Base-by-base conservation (phyloP, 1,139 yeast genomes). In the Taiozyma sp. region DNA sequence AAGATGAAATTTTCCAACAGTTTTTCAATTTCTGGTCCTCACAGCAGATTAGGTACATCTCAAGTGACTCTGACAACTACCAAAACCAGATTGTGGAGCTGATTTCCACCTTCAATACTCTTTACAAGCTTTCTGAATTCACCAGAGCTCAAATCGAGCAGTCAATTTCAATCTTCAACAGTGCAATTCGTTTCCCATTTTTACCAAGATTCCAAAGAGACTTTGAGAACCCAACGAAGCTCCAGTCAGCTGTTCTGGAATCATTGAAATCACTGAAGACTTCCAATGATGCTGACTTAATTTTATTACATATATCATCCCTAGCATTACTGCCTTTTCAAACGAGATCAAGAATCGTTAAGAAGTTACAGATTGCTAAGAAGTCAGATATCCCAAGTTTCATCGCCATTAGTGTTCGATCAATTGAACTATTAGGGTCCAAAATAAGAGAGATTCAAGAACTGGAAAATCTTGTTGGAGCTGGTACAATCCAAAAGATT, bases 151-250 rank as follows among this genome's bases (percentile, higher is more conserved):
- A 63, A 32, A 67, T 78, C 39, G 76, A 73, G 51, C 67, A 65
- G 13, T 69, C 82, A 22, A 65, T 84, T 44, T 65, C 68, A 23
- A 69, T 78, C 10, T 75, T 86, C 56, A 82, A 80, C 58, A 74
- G 81, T 30, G 80, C 88, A 52, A 80, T 85, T 2, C 71, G 87
- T 51, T 87, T 84, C 63, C 93, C 95, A 0, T 74, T 85, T 13
- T 69, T 86, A 28, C 83, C 86, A 7, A 76, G 72, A 19, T 71
- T 69, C 50, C 65, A 67, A 2, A 60, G 65, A 9, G 91, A 85
- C 61, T 69, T 71, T 38, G 54, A 54, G 8, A 72, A 69, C 48
- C 84, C 85, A 4, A 79, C 90, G 0, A 69, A 71, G 19, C 67
- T 86, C 38, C 93, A 87, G 61, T 57, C 62, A 2, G 67, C 80